Evolutionary conservation across 352 stramenopile genomes (phyloP).

Genomic region (Salisapilia sapeloensis): DNA sequence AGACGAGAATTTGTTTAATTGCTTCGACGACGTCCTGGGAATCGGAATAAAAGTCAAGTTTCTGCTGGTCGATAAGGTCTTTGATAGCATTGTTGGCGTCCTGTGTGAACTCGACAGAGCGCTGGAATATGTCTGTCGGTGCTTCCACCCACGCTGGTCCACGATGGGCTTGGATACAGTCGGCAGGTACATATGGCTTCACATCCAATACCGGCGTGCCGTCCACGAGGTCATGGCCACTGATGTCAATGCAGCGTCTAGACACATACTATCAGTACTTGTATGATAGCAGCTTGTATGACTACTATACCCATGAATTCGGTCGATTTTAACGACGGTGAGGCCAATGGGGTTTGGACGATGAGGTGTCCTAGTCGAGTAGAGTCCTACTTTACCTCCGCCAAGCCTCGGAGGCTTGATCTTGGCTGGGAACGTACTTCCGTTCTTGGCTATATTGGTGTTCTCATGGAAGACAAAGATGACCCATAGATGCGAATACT

Average conservation of each 20-base stretch:
- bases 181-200: constrained; percentile 93
- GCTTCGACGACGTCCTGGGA: constrained; percentile 26
- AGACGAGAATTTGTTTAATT: constrained; percentile 65
- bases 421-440: constrained; percentile 53
- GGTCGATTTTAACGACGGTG: constrained; percentile 82
- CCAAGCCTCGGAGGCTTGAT: constrained; percentile 54
- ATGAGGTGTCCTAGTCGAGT: constrained; percentile 94
- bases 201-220: constrained; percentile 96
- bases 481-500: constrained; percentile 84
- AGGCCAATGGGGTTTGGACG: constrained; percentile 91
- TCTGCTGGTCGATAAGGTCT: constrained; percentile 16
- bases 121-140: constrained; percentile 20
- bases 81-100: constrained; percentile 19
- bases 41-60: constrained; percentile 48
- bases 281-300: not conserved
- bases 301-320: constrained; percentile 30
- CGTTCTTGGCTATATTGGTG: constrained; percentile 53
- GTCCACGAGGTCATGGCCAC: constrained; percentile 89
- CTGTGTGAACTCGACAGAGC: constrained; percentile 31
- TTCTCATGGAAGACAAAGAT: constrained; percentile 86
- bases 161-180: constrained; percentile 34
- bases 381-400: constrained; percentile 84
- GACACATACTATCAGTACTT: not conserved
- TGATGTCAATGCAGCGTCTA: constrained; percentile 74
- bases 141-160: constrained; percentile 58